Base-by-base conservation (phyloP, 495 filamentous ascomycete genomes). In the Lasiosphaeria miniovina region DNA sequence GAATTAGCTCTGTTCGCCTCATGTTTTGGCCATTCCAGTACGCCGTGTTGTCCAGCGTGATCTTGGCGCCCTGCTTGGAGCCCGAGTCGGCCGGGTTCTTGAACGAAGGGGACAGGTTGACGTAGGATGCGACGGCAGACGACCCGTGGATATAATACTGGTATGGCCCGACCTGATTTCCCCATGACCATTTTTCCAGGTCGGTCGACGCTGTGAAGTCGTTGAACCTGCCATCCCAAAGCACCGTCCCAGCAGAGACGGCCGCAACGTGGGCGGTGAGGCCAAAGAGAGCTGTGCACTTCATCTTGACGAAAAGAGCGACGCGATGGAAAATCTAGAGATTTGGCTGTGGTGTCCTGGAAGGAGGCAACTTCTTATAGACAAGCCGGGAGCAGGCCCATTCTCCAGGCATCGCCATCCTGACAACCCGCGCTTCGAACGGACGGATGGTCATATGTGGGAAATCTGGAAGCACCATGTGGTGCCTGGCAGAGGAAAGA, bases 131-230 rank as follows among this genome's bases (percentile, higher is more conserved):
- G 3, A 86, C 83, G 3, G 69, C 41, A 17, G 75, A 80, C 7
- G 71, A 66, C 4, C 86, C 86, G 74, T 89, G 85, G 72, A 90
- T 90, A 74, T 90, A 89, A 77, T 86, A 89, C 68, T 89, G 86
- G 71, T 84, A 90, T 1, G 84, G 79, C 7, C 84, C 84, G 58
- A 88, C 82, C 72, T 86, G 80, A 69, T 82, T 85, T 0, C 76
- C 76, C 82, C 82, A 90, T 11, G 84, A 87, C 87, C 86, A 88
- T 60, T 79, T 77, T 67, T 77, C 76, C 5, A 86, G 73, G 61
- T 82, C 81, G 14, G 74, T 64, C 55, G 78, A 74, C 10, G 80
- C 75, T 14, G 66, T 65, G 53, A 85, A 57, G 54, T 82, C 82
- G 70, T 85, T 86, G 75, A 86, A 83, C 50, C 83, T 80, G 59